A percentile compares a stretch with the other conserved stretches of the same genome.
Conservation (phyloP, 441 rosid genomes). For the Lepidium campestre region DNA sequence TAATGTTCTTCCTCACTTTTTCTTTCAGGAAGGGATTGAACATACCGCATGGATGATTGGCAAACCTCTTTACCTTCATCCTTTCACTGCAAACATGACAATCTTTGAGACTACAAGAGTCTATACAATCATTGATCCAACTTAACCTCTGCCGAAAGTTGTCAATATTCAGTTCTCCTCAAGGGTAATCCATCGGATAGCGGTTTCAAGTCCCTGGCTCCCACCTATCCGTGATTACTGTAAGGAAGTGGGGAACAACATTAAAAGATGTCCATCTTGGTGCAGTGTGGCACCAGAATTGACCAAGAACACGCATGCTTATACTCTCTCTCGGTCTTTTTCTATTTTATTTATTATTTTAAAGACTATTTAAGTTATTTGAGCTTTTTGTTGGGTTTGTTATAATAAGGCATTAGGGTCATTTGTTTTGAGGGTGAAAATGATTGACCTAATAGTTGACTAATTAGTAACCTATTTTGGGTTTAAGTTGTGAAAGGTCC, state of each 20-base stretch:
- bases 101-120: background rate
- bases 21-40: background rate
- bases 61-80: background rate
- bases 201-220: background rate
- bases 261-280: background rate
- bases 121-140: background rate
- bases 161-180: background rate
- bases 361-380: too few relatives aligned
- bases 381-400: too few relatives aligned
- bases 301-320: too few relatives aligned
- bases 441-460: too few relatives aligned
- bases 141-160: background rate
- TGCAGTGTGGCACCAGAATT: too few relatives aligned
- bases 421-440: too few relatives aligned
- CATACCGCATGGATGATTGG: background rate
- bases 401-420: too few relatives aligned
- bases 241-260: background rate
- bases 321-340: too few relatives aligned
- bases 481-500: too few relatives aligned
- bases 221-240: background rate
- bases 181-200: background rate
- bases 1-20: background rate
- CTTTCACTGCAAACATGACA: background rate
- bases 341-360: too few relatives aligned
- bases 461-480: too few relatives aligned